These are phyloP conservation scores for Leccinum angustisporum DNA, from an alignment of 1,284 basidiomycete species.

Conservation along the genomic window DNA sequence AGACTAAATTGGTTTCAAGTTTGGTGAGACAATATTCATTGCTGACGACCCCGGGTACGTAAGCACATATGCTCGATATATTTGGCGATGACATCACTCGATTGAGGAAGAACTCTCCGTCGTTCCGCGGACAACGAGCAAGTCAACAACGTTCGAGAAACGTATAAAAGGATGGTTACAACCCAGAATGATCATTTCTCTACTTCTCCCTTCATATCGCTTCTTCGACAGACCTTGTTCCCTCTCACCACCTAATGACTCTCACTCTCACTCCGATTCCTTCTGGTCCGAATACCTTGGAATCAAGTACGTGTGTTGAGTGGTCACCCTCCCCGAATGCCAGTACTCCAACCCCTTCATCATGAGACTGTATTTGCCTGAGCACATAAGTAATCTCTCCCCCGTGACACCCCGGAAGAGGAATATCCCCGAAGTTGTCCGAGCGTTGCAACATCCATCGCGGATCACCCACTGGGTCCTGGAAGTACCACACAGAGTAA, in stretches of 20 bases:
- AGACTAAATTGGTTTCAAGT: background rate
- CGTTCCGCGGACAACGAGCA: background rate
- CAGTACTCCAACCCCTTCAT: background rate
- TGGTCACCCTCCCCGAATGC: background rate
- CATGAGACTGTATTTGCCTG: background rate
- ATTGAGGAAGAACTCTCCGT: background rate
- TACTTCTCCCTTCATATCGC: background rate
- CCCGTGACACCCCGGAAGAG: background rate
- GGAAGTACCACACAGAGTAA: background rate
- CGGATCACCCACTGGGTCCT: background rate
- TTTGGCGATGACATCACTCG: conserved; percentile 5
- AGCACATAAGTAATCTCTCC: background rate
- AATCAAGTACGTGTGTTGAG: background rate
- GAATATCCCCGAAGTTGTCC: background rate
- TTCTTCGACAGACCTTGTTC: background rate
- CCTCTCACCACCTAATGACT: background rate
- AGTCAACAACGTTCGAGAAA: background rate
- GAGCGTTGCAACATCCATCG: background rate
- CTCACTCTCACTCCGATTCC: background rate
- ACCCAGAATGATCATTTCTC: background rate
- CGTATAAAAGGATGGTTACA: background rate
- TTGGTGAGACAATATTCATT: background rate
- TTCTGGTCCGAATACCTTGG: background rate
- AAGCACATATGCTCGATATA: background rate
- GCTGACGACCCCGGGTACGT: background rate